A percentile compares a stretch with the other conserved stretches of the same genome.
These are phyloP conservation scores for Diaporthe nobilis DNA, from an alignment of 2,329 filamentous ascomycete species.

Conservation along the genomic window DNA sequence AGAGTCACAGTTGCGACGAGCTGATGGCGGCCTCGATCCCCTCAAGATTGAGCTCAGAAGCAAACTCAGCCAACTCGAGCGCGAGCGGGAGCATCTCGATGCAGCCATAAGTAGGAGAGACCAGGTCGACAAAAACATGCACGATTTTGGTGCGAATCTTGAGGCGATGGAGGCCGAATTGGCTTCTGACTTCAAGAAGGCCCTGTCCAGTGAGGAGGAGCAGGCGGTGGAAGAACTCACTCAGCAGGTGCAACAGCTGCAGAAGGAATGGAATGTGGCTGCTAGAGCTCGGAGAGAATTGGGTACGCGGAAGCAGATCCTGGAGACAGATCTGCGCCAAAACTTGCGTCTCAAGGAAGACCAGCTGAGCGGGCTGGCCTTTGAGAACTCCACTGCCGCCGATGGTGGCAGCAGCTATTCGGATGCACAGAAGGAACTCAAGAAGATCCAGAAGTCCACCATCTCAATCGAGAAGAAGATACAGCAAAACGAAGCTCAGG, in stretches of 20 bases:
- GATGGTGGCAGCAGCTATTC: conserved; percentile 78
- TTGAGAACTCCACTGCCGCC: conserved; percentile 70
- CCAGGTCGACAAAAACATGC: conserved; percentile 81
- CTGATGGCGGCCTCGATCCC: conserved; percentile 86
- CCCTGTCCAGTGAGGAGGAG: conserved; percentile 86
- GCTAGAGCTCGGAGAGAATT: conserved; percentile 81
- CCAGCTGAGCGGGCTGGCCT: conserved; percentile 82
- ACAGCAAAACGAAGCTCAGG: conserved; percentile 79
- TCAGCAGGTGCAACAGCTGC: conserved; percentile 78
- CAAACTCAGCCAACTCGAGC: conserved; percentile 82
- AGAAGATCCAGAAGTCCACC: conserved; percentile 80
- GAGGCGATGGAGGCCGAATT: conserved; percentile 85
- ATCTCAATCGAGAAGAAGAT: conserved; percentile 78
- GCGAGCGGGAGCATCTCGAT: conserved; percentile 80
- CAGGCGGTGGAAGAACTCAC: conserved; percentile 81
- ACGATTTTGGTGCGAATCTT: conserved; percentile 81
- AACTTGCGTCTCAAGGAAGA: conserved; percentile 90
- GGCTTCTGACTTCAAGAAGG: conserved; percentile 91
- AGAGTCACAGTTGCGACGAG: conserved; percentile 64
- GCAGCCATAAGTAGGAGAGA: conserved; percentile 75
- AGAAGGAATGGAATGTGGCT: conserved; percentile 82
- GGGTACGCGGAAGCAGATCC: conserved; percentile 83
- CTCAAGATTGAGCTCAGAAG: conserved; percentile 81
- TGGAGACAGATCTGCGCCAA: conserved; percentile 91
- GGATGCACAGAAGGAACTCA: conserved; percentile 85